Percentiles rank a stretch among this genome's conserved stretches.
These are phyloP conservation scores for Pachysolen tannophilus DNA, from an alignment of 805 yeast genomes.

Conservation along the genomic window DNA sequence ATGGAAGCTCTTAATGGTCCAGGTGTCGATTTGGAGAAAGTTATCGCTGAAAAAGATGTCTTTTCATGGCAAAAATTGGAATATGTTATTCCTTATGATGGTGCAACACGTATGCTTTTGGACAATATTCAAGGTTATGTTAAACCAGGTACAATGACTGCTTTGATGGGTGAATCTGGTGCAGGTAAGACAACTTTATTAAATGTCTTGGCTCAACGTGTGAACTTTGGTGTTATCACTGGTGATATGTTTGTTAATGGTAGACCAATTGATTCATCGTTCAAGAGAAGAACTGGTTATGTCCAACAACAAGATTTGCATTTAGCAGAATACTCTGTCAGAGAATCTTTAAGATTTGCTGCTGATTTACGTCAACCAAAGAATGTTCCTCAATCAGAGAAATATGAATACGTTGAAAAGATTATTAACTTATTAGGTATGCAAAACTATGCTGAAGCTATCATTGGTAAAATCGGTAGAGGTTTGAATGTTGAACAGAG, in stretches of 20 bases:
- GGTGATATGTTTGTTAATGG: constrained; percentile 57
- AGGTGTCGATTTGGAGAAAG: constrained; percentile 14
- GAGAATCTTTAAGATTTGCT: constrained; percentile 46
- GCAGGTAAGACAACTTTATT: constrained; percentile 54
- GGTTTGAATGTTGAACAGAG: constrained; percentile 51
- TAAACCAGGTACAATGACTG: constrained; percentile 75
- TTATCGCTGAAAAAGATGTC: constrained; percentile 32
- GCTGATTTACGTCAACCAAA: constrained; percentile 40
- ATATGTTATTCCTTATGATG: constrained; percentile 57
- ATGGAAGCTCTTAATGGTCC: constrained; percentile 19
- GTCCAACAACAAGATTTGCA: constrained; percentile 57
- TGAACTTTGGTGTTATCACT: constrained; percentile 46
- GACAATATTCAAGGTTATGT: constrained; percentile 74
- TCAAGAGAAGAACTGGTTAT: constrained; percentile 48
- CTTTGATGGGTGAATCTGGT: constrained; percentile 61
- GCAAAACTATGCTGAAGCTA: constrained; percentile 48
- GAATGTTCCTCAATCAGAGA: constrained; percentile 32
- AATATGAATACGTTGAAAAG: constrained; percentile 42
- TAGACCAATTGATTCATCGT: constrained; percentile 35
- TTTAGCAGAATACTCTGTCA: constrained; percentile 40
- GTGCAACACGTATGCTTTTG: constrained; percentile 47
- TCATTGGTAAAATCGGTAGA: constrained; percentile 37
- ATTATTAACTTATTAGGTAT: constrained; percentile 43
- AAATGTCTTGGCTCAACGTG: constrained; percentile 45
- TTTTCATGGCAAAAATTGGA: constrained; percentile 76